Conservation (phyloP, 2,329 filamentous ascomycete species). For the Arthrobotrys pseudoclavata region DNA sequence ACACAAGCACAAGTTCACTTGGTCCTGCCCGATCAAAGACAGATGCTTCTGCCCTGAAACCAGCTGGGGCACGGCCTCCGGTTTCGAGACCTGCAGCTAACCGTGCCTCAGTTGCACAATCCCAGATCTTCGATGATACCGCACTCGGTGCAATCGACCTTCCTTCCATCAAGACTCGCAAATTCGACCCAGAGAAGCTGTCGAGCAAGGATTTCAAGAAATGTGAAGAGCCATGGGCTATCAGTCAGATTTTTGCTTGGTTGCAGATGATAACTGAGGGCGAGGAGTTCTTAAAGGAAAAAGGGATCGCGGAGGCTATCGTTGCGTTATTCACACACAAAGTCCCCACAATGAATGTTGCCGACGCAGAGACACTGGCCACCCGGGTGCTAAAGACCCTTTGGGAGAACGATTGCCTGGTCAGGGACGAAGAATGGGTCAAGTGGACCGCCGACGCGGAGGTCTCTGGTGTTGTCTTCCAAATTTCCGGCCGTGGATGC, state of each 20-base stretch:
- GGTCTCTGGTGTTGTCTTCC: conserved; percentile 91
- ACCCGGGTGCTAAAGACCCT: conserved; percentile 82
- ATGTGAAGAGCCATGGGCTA: conserved; percentile 90
- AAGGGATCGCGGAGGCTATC: conserved; percentile 87
- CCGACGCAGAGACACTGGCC: conserved; percentile 90
- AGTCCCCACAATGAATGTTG: conserved; percentile 97
- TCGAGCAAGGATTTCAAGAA: conserved; percentile 83
- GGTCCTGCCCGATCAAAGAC: conserved; percentile 80
- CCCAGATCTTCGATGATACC: conserved; percentile 58
- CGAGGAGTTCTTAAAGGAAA: conserved; percentile 86
- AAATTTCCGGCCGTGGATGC: conserved; percentile 90
- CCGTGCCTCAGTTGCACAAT: conserved; percentile 64
- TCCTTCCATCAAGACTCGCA: conserved; percentile 83
- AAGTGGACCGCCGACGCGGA: conserved; percentile 81
- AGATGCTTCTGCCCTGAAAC: conserved; percentile 77
- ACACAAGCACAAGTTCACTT: conserved; percentile 59
- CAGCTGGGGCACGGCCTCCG: conserved; percentile 58
- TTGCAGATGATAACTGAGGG: conserved; percentile 90
- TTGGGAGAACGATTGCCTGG: conserved; percentile 80
- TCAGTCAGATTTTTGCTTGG: conserved; percentile 90
- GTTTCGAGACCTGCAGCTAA: conserved; percentile 61
- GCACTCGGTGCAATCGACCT: conserved; percentile 76
- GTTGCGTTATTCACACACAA: conserved; percentile 92
- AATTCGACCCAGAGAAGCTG: conserved; percentile 87
- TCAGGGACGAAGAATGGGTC: conserved; percentile 96